Base-by-base conservation (phyloP, 1,284 basidiomycete genomes). In the Athelia psychrophila region DNA sequence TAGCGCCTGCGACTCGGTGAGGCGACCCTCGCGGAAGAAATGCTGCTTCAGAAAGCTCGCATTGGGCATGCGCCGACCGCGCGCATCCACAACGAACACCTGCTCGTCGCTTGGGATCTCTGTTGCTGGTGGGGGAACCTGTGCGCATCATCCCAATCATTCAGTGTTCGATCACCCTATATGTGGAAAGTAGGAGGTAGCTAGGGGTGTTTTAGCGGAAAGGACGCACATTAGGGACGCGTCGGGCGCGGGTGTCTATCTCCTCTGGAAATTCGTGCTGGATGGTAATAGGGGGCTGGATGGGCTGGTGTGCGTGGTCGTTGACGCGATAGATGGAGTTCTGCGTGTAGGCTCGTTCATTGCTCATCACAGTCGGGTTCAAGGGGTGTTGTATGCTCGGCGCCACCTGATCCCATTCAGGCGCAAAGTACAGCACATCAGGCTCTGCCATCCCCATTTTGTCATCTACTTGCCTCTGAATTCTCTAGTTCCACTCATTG, bases 31-130 rank as follows among this genome's bases (percentile, higher is more conserved):
- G 40, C 83, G 81, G 67, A 95, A 88, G 71, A 99, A 97, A 72
- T 99, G 96, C 50, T 91, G 83, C 70, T 91, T 95, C 53, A 99
- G 76, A 68, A 93, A 95, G 8, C 87, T 83, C 58, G 90, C 82
- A 68, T 96, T 93, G 19, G 93, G 91, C 56, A 69, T 72, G 44
- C 61, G 58, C 44, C 68, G 64, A 23, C 71, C 71, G 46, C 59
- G 52, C 2, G 66, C 68, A 47, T 72, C 70, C 15, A 57, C 48
- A 12, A 64, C 50, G 67, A 79, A 91, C 71, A 93, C 89, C 62
- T 94, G 83, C 48, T 82, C 83, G 64, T 91, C 87, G 19, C 84
- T 84, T 0, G 91, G 90, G 49, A 80, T 81, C 51, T 78, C 74
- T 63, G 83, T 79, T 3, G 86, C 88, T 20, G 88, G 88, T 42